Conservation (phyloP, 1,284 basidiomycete genomes). For the Rhizoctonia solani region DNA sequence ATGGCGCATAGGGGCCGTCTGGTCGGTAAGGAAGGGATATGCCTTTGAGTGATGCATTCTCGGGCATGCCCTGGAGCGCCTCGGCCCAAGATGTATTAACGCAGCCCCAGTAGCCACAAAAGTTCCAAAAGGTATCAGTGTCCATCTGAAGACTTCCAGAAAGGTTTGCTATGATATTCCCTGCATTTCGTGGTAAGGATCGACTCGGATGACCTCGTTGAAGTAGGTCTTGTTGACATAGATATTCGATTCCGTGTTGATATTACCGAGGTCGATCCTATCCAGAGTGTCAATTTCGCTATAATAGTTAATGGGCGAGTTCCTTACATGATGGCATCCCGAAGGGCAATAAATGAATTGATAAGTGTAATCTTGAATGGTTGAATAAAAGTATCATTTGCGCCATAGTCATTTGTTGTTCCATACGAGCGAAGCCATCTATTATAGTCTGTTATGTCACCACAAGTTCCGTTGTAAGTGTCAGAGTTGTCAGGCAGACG, state of each 20-base stretch:
- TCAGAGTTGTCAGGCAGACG: not conserved
- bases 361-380: not conserved
- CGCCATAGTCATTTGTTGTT: not conserved
- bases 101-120: slow-evolving; percentile 21
- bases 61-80: not conserved
- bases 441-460: not conserved
- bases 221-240: slow-evolving; percentile 15
- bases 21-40: slow-evolving; percentile 3
- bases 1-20: not conserved
- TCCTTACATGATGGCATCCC: slow-evolving; percentile 3
- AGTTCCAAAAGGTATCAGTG: not conserved
- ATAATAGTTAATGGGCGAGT: not conserved
- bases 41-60: not conserved
- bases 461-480: not conserved
- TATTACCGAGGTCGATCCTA: slow-evolving; percentile 16
- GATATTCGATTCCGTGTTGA: not conserved
- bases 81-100: slow-evolving; percentile 17
- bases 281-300: not conserved
- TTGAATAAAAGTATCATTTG: not conserved
- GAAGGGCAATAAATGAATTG: not conserved
- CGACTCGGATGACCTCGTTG: not conserved
- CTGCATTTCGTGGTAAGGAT: not conserved
- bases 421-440: not conserved
- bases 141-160: not conserved
- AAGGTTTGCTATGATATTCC: not conserved